Base-by-base conservation (phyloP, 495 filamentous ascomycete species). In the Trichoderma virens region DNA sequence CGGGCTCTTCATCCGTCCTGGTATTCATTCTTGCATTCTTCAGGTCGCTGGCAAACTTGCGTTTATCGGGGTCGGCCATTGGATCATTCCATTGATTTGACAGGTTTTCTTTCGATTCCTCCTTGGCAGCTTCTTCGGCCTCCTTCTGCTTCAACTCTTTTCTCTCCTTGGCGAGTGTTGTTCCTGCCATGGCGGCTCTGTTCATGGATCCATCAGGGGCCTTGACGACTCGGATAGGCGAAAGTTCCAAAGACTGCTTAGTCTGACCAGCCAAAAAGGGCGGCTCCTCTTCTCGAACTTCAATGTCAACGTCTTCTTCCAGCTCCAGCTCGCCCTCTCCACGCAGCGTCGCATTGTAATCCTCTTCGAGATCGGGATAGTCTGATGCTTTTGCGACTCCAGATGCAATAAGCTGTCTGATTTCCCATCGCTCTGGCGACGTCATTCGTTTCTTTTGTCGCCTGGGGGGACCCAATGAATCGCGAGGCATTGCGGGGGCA, bases 281-380 rank as follows among this genome's bases (percentile, higher is more conserved):
- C 16, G 94, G 94, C 69, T 98, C 94, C 69, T 98, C 95, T 66
- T 97, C 95, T 70, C 86, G 83, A 56, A 98, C 89, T 74, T 98
- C 94, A 67, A 98, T 98, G 74, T 98, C 94, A 9, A 98, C 83
- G 73, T 98, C 94, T 76, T 97, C 92, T 76, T 98, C 94, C 65
- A 97, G 85, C 72, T 97, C 93, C 74, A 97, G 92, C 23, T 88
- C 85, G 14, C 89, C 91, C 68, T 94, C 90, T 2, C 92, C 94
- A 59, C 87, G 88, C 20, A 96, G 76, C 0, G 91, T 92, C 18
- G 90, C 88, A 65, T 96, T 85, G 75, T 96, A 96, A 61, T 98
- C 92, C 67, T 97, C 91, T 67, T 98, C 91, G 9, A 97, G 83
- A 65, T 98, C 93, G 0, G 95, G 95, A 70, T 97, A 96, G 65